Base-by-base conservation (phyloP, 2,329 filamentous ascomycete genomes). In the Cladophialophora chaetospira region DNA sequence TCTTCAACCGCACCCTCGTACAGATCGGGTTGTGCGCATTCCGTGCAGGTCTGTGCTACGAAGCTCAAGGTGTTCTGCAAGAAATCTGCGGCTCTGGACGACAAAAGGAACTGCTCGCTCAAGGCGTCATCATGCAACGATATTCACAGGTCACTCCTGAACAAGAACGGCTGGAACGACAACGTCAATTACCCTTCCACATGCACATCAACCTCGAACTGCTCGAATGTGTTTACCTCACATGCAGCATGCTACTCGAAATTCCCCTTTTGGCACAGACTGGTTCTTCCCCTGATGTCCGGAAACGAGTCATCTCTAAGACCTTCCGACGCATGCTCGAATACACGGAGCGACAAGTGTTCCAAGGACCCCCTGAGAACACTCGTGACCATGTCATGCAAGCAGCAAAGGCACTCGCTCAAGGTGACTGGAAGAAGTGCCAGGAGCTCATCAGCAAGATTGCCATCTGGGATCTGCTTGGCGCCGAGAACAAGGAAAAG, bases 151-250 rank as follows among this genome's bases (percentile, higher is more conserved):
- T 99, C 61, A 94, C 92, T 31, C 94, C 94, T 15, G 94, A 99
- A 77, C 94, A 99, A 77, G 94, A 99, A 79, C 89, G 93, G 65
- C 83, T 97, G 35, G 94, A 99, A 80, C 90, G 94, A 73, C 93
- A 97, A 78, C 88, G 94, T 68, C 94, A 99, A 78, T 84, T 99
- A 66, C 94, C 94, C 33, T 99, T 99, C 87, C 94, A 99, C 81
- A 97, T 99, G 91, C 94, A 99, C 83, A 99, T 99, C 82, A 99
- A 99, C 81, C 84, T 99, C 50, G 94, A 99, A 75, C 85, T 99
- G 53, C 84, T 99, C 35, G 94, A 99, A 79, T 97, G 94, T 71
- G 93, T 97, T 61, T 99, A 99, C 79, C 84, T 99, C 58, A 97
- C 94, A 48, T 97, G 93, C 81, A 97, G 91, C 77, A 99, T 99